These are phyloP conservation scores for Cyberlindnera mrakii DNA, from an alignment of 805 yeast species.

Conservation along the genomic window DNA sequence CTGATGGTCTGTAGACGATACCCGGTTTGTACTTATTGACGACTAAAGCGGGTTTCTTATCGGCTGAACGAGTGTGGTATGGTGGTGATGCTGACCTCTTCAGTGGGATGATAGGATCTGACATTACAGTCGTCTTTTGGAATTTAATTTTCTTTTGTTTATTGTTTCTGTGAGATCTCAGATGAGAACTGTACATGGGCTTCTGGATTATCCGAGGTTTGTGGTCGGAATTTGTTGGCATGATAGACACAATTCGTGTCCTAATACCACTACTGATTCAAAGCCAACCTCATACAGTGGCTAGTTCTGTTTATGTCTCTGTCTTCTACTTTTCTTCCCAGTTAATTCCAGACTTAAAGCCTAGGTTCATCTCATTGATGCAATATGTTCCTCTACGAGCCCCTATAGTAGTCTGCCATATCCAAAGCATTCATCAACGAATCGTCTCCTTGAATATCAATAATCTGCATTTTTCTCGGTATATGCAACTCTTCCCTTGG, in stretches of 20 bases:
- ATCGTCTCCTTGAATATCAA: neutral
- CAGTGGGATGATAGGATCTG: neutral
- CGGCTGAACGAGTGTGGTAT: slow-evolving; percentile 1
- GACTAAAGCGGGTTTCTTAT: neutral
- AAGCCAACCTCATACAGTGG: no score
- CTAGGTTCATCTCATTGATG: no score
- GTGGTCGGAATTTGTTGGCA: no score
- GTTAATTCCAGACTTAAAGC: no score
- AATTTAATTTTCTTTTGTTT: no score
- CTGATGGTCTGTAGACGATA: slow-evolving; percentile 17
- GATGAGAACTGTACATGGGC: no score
- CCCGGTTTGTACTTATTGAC: slow-evolving; percentile 21
- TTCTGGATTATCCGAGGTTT: no score
- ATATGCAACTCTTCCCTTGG: neutral
- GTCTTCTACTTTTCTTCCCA: no score
- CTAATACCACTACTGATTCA: no score
- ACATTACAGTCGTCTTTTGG: neutral
- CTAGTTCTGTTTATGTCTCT: no score
- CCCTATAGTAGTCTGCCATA: neutral
- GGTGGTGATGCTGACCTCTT: slow-evolving; percentile 1
- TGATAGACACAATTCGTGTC: no score
- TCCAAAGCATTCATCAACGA: neutral
- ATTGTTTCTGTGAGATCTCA: no score
- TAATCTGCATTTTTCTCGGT: neutral
- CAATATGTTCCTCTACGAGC: neutral